These are phyloP conservation scores for Oryza meridionalis DNA, from an alignment of 176 grass and related monocot genomes.

Conservation along the genomic window DNA sequence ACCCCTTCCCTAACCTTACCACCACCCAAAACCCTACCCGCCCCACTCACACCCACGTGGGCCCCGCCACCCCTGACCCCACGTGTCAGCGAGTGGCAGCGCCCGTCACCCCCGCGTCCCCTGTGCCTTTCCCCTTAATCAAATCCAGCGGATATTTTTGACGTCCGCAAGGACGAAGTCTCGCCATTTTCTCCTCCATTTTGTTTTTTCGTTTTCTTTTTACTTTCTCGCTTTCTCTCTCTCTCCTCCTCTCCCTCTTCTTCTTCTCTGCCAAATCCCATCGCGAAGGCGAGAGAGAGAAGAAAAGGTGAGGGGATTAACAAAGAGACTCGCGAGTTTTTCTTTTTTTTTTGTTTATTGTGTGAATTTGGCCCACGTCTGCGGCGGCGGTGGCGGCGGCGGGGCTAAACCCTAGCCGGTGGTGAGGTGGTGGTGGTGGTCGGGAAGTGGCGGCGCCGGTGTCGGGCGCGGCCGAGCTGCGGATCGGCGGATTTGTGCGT, in stretches of 20 bases:
- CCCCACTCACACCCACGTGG: fast-evolving
- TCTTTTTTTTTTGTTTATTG: neutral
- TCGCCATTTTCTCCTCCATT: constrained; percentile 34
- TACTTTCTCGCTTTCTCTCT: neutral
- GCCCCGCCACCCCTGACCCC: fast-evolving
- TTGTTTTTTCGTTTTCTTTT: neutral
- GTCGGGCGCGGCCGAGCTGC: neutral
- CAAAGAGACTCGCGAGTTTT: neutral
- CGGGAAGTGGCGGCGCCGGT: neutral
- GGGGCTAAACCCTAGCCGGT: constrained; percentile 13
- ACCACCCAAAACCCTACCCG: fast-evolving
- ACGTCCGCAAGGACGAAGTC: constrained; percentile 92
- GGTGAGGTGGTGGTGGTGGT: neutral
- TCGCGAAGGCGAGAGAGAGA: neutral
- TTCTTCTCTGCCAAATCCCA: constrained; percentile 39
- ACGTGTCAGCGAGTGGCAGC: fast-evolving
- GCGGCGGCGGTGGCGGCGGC: neutral
- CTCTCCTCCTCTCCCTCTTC: neutral
- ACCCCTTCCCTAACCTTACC: too few species aligned
- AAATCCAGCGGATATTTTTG: constrained; percentile 91
- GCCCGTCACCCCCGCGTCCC: fast-evolving
- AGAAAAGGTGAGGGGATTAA: too few species aligned
- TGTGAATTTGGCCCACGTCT: neutral
- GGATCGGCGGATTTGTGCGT: constrained; percentile 43
- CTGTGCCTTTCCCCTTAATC: constrained; percentile 45